A percentile compares a stretch with the other conserved stretches of the same genome.
Conservation (phyloP, 1,139 yeast species). For the Magnusiomyces paraingens region DNA sequence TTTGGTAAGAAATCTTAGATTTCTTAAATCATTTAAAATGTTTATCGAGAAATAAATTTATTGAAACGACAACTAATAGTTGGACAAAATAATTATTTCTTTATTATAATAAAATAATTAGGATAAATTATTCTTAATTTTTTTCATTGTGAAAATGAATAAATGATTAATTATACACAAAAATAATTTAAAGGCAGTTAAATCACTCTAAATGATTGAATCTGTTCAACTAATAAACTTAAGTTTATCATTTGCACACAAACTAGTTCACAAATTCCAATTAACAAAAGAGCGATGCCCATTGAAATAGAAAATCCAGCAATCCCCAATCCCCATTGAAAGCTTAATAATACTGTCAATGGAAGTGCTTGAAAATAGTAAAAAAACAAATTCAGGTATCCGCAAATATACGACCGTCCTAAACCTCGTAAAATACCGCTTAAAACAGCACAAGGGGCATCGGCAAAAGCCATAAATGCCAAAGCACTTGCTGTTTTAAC, state of each 20-base stretch:
- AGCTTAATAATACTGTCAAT: conserved; percentile 58
- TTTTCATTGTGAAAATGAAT: too few species aligned
- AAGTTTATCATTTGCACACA: conserved; percentile 48
- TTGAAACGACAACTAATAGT: too few species aligned
- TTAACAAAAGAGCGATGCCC: conserved; percentile 65
- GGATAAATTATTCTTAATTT: too few species aligned
- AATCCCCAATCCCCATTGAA: conserved; percentile 46
- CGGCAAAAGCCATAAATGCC: conserved; percentile 67
- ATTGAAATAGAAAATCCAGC: conserved; percentile 86
- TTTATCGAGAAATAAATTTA: too few species aligned
- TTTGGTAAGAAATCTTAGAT: too few species aligned
- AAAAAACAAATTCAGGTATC: conserved; percentile 64
- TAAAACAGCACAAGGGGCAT: conserved; percentile 74
- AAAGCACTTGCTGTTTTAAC: conserved; percentile 63
- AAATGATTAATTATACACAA: neutral
- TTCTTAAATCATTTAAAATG: too few species aligned
- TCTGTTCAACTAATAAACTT: conserved; percentile 42
- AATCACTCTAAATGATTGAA: conserved; percentile 25
- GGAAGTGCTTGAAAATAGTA: conserved; percentile 72
- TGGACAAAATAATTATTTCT: too few species aligned
- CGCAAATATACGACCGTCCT: conserved; percentile 80
- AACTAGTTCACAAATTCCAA: conserved; percentile 55
- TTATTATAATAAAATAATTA: too few species aligned
- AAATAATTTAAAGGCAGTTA: neutral
- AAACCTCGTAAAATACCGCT: conserved; percentile 83